Percentiles rank a stretch among this genome's conserved stretches.
phyloP scores from a whole-genome alignment of 768 basidiomycete genomes.

The Amanita phalloides region DNA sequence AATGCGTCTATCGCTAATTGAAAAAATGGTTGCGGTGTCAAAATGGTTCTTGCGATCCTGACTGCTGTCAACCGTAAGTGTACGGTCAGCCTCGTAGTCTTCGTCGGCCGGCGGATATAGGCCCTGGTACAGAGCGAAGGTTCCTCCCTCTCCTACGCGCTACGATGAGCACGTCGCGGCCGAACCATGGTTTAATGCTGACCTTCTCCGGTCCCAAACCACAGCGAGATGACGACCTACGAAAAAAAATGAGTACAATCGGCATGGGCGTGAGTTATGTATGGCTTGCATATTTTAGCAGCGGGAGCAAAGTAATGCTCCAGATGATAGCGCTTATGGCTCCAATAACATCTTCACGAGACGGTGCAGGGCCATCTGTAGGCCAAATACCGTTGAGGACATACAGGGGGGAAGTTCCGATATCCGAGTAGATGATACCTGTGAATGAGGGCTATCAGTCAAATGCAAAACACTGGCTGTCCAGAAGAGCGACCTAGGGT shows the following conservation, averaged over 20 bases:
- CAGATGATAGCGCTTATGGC: slow-evolving; percentile 54
- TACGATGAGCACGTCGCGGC: background rate
- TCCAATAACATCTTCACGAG: slow-evolving; percentile 52
- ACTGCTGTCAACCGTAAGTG: slow-evolving; percentile 38
- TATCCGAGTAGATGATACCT: slow-evolving; percentile 41
- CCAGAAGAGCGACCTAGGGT: slow-evolving; percentile 15
- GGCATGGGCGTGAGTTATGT: background rate
- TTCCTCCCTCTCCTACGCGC: slow-evolving; percentile 50
- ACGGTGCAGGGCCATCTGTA: slow-evolving; percentile 30
- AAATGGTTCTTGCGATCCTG: slow-evolving; percentile 8
- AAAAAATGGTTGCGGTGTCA: slow-evolving; percentile 5
- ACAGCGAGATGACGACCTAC: slow-evolving; percentile 33
- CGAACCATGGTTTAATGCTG: background rate
- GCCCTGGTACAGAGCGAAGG: slow-evolving; percentile 55
- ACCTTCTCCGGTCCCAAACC: slow-evolving; percentile 20
- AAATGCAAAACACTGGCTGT: background rate
- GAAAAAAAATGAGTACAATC: background rate
- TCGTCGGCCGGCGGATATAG: slow-evolving; percentile 39
- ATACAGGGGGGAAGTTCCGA: slow-evolving; percentile 54
- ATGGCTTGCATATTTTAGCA: slow-evolving; percentile 49
- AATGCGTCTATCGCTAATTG: slow-evolving; percentile 12
- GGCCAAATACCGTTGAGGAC: slow-evolving; percentile 59
- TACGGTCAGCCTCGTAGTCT: slow-evolving; percentile 38
- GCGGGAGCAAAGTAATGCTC: slow-evolving; percentile 48
- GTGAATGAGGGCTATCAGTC: background rate